Base-by-base conservation (phyloP, 768 basidiomycete genomes). In the Polyporus arcularius region DNA sequence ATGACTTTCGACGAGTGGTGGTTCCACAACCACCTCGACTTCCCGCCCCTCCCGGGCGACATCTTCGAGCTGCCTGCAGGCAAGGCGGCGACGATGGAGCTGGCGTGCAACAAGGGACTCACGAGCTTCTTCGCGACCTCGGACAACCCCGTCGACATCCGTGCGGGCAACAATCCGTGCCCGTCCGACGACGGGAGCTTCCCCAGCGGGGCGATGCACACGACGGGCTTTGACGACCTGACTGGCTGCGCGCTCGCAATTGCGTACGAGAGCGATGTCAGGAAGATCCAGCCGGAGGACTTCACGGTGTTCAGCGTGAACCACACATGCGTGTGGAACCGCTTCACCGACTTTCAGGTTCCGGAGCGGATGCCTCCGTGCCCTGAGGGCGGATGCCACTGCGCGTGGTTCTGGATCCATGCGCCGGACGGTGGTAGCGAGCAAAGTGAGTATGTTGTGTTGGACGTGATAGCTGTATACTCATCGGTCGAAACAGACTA, bases 281-380 rank as follows among this genome's bases (percentile, higher is more conserved):
- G 69, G 0, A 64, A 79, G 0, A 80, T 92, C 8, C 71, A 84
- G 66, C 89, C 89, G 0, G 82, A 79, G 50, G 89, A 91, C 73
- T 87, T 92, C 66, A 80, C 84, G 0, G 75, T 91, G 14, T 91
- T 92, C 71, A 87, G 85, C 57, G 82, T 90, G n/a, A 90, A 91
- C 69, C 86, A 88, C 53, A 87, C 84, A 1, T 90, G 89, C 65
- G 89, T 90, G 0, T 92, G 86, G 86, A 79, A 76, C 42, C 78
- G 87, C 14, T 83, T 84, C 69, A 91, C 87, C 3, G 82, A 84
- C 51, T 92, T 92, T 64, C 68, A 80, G 50, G 87, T 92, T 4
- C 91, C 90, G 0, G 78, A 70, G 16, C 74, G 73, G 11, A 86
- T 92, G 85, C 90, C 89, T 0, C 75, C 86, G 12, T 90, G 89